Conservation (phyloP, 345 rosid species). For the Iberis pinnata region DNA sequence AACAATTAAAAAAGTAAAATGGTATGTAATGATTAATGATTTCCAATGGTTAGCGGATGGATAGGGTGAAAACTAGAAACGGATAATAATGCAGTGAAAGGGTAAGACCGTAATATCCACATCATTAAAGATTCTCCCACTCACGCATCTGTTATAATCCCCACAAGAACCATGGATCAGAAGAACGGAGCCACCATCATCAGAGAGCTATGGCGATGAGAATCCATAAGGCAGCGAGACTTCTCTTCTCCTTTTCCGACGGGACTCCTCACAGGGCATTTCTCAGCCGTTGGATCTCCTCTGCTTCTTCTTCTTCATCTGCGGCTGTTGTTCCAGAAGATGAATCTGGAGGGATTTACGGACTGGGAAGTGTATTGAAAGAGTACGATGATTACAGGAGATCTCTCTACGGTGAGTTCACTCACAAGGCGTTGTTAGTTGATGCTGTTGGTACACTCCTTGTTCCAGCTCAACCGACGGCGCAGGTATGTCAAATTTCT, state of each 20-base stretch:
- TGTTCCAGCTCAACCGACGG: constrained; percentile 95
- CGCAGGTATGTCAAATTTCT: constrained; percentile 52
- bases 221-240: constrained; percentile 19
- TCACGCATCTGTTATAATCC: not conserved
- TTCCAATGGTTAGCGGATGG: too few species aligned
- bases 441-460: constrained; percentile 94
- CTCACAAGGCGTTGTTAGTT: constrained; percentile 80
- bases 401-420: constrained; percentile 72
- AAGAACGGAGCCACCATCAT: not conserved
- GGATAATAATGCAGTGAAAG: too few species aligned
- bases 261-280: constrained; percentile 14
- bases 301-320: constrained; percentile 35
- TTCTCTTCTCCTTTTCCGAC: constrained; percentile 19
- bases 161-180: too few species aligned
- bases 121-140: not conserved
- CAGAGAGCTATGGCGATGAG: constrained; percentile 26
- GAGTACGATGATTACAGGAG: constrained; percentile 81
- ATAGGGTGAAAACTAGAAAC: too few species aligned
- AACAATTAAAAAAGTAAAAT: too few species aligned
- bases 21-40: too few species aligned
- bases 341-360: constrained; percentile 24
- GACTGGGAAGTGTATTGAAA: constrained; percentile 48
- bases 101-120: too few species aligned
- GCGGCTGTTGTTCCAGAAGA: constrained; percentile 30
- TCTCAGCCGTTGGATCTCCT: constrained; percentile 26